Conservation (phyloP, 768 basidiomycete species). For the Postia placenta region DNA sequence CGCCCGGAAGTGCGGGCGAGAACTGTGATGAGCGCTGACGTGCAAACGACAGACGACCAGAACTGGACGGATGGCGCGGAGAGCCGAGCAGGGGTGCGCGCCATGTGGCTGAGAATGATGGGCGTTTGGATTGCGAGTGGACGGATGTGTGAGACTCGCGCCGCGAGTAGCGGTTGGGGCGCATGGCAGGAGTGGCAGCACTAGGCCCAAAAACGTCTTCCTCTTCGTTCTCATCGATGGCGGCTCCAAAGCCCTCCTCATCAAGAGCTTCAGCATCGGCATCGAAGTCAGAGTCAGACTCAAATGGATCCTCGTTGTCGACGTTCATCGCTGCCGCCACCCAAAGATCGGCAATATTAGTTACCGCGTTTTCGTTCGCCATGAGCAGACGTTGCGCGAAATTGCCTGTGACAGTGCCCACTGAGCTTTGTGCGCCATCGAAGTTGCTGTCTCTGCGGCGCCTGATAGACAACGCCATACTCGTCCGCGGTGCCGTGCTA, state of each 20-base stretch:
- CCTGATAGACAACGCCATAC: constrained; percentile 40
- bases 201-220: constrained; percentile 16
- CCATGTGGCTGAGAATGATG: constrained; percentile 5
- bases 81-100: constrained; percentile 22
- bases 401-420: constrained; percentile 48
- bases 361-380: constrained; percentile 93
- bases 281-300: constrained; percentile 32
- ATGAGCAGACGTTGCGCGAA: constrained; percentile 85
- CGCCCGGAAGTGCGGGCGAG: constrained; percentile 10
- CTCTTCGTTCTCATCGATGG: constrained; percentile 23
- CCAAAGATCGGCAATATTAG: constrained; percentile 95
- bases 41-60: constrained; percentile 24
- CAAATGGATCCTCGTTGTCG: constrained; percentile 81
- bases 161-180: constrained; percentile 16
- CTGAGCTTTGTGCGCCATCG: constrained; percentile 35
- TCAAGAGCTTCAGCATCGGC: constrained; percentile 18
- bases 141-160: constrained; percentile 9
- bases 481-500: constrained; percentile 9
- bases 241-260: constrained; percentile 25
- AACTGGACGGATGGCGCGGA: constrained; percentile 29
- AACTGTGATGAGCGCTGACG: constrained; percentile 10
- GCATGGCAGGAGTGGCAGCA: constrained; percentile 5
- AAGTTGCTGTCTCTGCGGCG: constrained; percentile 45
- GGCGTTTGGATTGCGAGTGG: constrained; percentile 3
- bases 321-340: constrained; percentile 95